These are phyloP conservation scores for Taphrina confusa DNA, from an alignment of 1,139 yeast species.

Conservation along the genomic window DNA sequence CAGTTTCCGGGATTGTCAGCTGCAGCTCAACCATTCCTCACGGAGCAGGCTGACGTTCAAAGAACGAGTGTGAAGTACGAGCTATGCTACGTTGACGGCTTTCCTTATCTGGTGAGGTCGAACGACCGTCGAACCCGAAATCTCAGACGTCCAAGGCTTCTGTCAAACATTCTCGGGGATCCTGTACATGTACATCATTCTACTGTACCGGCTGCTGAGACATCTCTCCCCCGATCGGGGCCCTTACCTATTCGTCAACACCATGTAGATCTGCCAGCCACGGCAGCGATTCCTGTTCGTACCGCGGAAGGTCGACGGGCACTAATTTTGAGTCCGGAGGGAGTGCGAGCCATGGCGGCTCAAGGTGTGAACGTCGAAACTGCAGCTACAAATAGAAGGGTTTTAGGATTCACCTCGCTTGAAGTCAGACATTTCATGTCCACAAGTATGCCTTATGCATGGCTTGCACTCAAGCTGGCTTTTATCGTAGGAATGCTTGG, in stretches of 20 bases:
- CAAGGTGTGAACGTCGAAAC: slow-evolving; percentile 23
- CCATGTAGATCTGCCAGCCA: slow-evolving; percentile 24
- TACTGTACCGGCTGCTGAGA: not conserved
- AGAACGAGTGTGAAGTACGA: slow-evolving; percentile 18
- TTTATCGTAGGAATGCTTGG: slow-evolving; percentile 29
- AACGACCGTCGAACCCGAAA: not conserved
- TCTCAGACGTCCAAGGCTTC: not conserved
- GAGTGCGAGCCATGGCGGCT: slow-evolving; percentile 28
- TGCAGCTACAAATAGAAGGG: not conserved
- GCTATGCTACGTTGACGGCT: slow-evolving; percentile 21
- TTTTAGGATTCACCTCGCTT: not conserved
- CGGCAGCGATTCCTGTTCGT: slow-evolving; percentile 25
- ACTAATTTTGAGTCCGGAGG: slow-evolving; percentile 29
- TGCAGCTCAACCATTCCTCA: not conserved
- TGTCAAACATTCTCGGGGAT: not conserved
- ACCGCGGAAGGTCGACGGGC: slow-evolving; percentile 30
- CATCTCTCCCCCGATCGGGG: not conserved
- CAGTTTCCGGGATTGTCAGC: not conserved
- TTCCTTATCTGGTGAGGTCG: slow-evolving; percentile 20
- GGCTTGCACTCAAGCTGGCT: slow-evolving; percentile 27
- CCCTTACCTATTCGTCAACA: slow-evolving; percentile 5
- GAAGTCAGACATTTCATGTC: slow-evolving; percentile 12
- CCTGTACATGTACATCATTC: not conserved
- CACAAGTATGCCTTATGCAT: slow-evolving; percentile 18
- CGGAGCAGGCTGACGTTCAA: not conserved